These are phyloP conservation scores for Sporobolomyces phaffii DNA, from an alignment of 768 basidiomycete species.

Conservation along the genomic window DNA sequence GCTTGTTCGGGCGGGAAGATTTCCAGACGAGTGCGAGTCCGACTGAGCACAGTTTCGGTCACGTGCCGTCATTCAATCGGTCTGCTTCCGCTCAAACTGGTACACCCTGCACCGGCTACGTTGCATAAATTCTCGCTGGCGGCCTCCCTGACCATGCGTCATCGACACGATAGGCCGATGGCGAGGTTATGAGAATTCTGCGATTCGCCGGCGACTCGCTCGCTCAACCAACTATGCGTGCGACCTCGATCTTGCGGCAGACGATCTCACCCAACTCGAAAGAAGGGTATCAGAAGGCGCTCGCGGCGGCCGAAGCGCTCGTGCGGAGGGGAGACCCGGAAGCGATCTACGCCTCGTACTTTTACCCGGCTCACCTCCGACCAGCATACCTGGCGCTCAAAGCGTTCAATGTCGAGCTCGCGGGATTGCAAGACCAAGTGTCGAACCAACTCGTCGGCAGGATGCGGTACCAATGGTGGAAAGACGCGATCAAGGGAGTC, in stretches of 20 bases:
- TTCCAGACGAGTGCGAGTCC: too few relatives aligned
- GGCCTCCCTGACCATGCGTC: too few relatives aligned
- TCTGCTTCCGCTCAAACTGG: too few relatives aligned
- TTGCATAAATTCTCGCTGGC: too few relatives aligned
- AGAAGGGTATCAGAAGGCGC: conserved; percentile 10
- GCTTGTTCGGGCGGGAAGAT: too few relatives aligned
- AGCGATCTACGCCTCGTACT: conserved; percentile 32
- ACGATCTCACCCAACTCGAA: neutral
- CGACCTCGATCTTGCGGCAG: conserved; percentile 2
- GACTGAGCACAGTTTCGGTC: too few relatives aligned
- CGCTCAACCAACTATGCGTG: neutral
- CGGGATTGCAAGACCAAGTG: conserved; percentile 37
- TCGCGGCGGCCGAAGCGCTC: conserved; percentile 7
- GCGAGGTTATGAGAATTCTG: too few relatives aligned
- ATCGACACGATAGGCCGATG: too few relatives aligned
- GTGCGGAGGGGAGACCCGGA: conserved; percentile 25
- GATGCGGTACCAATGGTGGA: conserved; percentile 42
- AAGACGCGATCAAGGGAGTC: conserved; percentile 35
- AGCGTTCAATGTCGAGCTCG: conserved; percentile 41
- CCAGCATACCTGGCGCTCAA: conserved; percentile 37
- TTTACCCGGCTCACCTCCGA: conserved; percentile 36
- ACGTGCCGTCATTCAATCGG: too few relatives aligned
- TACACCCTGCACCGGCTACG: too few relatives aligned
- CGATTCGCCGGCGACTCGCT: neutral
- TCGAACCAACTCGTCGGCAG: conserved; percentile 36